phyloP scores from a whole-genome alignment of 139 green algal species.

The Closterium sp. region DNA sequence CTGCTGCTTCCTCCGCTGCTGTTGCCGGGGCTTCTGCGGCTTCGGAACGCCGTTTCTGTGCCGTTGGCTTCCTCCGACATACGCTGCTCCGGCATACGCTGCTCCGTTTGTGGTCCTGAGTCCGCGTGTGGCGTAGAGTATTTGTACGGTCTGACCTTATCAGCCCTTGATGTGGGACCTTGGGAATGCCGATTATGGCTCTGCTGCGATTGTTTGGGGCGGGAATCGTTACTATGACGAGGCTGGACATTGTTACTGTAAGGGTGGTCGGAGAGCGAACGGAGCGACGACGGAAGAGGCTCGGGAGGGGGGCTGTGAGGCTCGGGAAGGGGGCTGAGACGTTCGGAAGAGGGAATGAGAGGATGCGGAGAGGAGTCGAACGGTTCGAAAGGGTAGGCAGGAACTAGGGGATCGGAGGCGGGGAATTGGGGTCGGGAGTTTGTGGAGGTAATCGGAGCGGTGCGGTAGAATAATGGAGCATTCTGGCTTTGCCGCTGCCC shows the following conservation, averaged over 20 bases:
- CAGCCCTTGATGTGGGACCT: background rate
- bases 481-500: background rate
- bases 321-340: too few species aligned
- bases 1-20: background rate
- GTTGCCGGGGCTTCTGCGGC: background rate
- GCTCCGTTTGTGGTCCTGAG: background rate
- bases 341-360: background rate
- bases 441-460: background rate
- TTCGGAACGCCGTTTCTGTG: too few species aligned
- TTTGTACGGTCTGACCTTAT: background rate
- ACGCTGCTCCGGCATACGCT: background rate
- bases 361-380: background rate
- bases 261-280: background rate
- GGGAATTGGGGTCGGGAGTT: background rate
- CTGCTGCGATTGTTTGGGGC: background rate
- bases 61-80: background rate
- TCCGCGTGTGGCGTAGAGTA: background rate
- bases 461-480: background rate
- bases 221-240: background rate
- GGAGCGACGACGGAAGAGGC: background rate
- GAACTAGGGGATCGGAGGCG: background rate
- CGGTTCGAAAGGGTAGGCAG: background rate
- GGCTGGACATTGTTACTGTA: background rate
- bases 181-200: background rate
- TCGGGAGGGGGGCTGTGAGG: background rate